A percentile compares a stretch with the other conserved stretches of the same genome.
These are phyloP conservation scores for Emergomyces orientalis DNA, from an alignment of 2,329 filamentous ascomycete species.

Conservation along the genomic window DNA sequence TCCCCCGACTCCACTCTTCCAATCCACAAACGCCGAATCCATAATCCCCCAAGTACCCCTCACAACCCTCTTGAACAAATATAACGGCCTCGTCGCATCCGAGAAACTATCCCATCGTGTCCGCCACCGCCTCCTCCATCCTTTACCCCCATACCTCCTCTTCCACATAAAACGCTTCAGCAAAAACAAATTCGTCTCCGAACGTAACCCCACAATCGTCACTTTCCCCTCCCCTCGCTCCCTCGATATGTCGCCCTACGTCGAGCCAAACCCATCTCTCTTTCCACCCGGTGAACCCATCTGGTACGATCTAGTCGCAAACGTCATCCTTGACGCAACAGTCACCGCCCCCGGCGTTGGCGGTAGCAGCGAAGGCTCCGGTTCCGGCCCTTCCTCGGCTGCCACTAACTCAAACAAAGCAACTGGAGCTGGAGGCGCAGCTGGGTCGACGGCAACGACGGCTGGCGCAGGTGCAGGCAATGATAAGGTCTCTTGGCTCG, in stretches of 20 bases:
- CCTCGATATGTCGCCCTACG: conserved; percentile 81
- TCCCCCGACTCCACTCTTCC: conserved; percentile 84
- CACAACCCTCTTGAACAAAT: conserved; percentile 75
- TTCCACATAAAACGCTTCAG: conserved; percentile 98
- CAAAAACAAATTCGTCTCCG: conserved; percentile 90
- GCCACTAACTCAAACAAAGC: conserved; percentile 24
- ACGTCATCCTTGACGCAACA: conserved; percentile 55
- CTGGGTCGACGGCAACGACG: conserved; percentile 20
- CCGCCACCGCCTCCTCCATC: conserved; percentile 80
- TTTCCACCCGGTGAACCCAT: conserved; percentile 71
- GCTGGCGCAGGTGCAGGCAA: conserved; percentile 72
- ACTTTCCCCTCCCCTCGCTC: conserved; percentile 79
- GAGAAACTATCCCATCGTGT: conserved; percentile 83
- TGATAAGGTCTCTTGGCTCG: conserved; percentile 92
- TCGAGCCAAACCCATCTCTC: conserved; percentile 70
- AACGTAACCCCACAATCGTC: conserved; percentile 96
- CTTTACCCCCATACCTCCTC: conserved; percentile 79
- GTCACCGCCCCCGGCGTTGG: conserved; percentile 57
- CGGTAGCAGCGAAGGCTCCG: conserved; percentile 17
- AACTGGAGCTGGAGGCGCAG: conserved; percentile 30
- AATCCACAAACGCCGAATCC: conserved; percentile 87
- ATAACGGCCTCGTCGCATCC: conserved; percentile 78
- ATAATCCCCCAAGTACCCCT: conserved; percentile 78
- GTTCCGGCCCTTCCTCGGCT: conserved; percentile 15
- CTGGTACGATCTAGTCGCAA: conserved; percentile 90